A percentile compares a stretch with the other conserved stretches of the same genome.
Evolutionary conservation across 2,329 filamentous ascomycete genomes (phyloP).

Genomic region (Colletotrichum sp.): DNA sequence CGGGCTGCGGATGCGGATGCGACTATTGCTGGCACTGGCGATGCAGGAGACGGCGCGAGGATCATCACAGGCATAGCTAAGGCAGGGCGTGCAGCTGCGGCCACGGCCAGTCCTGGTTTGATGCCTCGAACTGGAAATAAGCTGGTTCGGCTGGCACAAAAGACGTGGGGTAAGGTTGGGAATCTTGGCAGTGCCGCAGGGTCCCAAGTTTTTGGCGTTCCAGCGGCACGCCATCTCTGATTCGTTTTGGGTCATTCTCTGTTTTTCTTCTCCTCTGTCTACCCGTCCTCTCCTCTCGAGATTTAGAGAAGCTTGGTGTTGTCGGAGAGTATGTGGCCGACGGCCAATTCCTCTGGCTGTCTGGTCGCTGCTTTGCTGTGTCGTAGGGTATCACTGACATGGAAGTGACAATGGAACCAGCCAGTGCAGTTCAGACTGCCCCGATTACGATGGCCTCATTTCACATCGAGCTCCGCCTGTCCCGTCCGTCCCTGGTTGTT

Average conservation of each 20-base stretch:
- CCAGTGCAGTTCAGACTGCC: background rate
- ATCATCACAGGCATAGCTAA: slow-evolving; percentile 19
- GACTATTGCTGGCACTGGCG: background rate
- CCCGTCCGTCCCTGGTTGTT: background rate
- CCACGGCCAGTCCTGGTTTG: slow-evolving; percentile 5
- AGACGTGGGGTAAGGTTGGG: slow-evolving; percentile 21
- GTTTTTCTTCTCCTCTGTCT: background rate
- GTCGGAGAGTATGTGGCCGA: background rate
- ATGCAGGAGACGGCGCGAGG: slow-evolving; percentile 10
- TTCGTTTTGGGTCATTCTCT: slow-evolving; percentile 13
- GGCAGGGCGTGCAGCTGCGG: slow-evolving; percentile 2
- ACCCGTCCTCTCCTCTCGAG: background rate
- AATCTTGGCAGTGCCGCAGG: slow-evolving; percentile 17
- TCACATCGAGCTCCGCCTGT: slow-evolving; percentile 7
- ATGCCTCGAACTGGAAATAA: slow-evolving; percentile 19
- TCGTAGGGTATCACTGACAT: background rate
- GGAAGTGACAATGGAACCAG: background rate
- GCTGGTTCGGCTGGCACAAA: slow-evolving; percentile 13
- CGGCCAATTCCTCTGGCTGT: background rate
- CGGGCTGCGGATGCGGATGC: background rate
- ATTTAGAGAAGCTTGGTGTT: background rate
- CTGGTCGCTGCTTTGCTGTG: background rate
- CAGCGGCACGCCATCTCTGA: slow-evolving; percentile 18
- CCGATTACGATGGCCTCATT: slow-evolving; percentile 17
- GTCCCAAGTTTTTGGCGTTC: slow-evolving; percentile 14